Evolutionary conservation across 352 stramenopile genomes (phyloP), one percentile per base, ranked within the genome.

Genomic region (Phytophthora colocasiae): DNA sequence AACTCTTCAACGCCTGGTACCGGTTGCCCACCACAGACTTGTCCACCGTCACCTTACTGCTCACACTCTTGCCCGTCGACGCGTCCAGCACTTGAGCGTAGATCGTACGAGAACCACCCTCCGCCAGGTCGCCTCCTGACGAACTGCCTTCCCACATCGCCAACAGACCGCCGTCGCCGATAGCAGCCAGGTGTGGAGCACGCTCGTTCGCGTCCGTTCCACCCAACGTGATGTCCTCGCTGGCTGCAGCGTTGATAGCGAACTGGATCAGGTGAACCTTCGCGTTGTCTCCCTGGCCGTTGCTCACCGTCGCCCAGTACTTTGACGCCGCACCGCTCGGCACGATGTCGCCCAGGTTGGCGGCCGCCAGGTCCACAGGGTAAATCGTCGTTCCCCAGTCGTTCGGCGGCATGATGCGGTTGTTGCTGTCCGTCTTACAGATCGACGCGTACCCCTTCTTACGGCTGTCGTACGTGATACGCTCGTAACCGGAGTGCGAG

Each of bases 381-480:
- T 86, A 86, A 60, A 89, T 80, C 11, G 80, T 89, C 0, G 76
- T 63, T 26, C 63, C 72, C 52, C 69, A 78, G 45, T 78, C 80
- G 7, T 77, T 66, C 6, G 75, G 77, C 48, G 78, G 79, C 58
- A 86, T 89, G 72, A 89, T 86, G 65, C 80, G 80, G 75, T 89
- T 86, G 66, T 83, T 85, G 75, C 62, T 85, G 77, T 89, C 80
- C 24, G 80, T 89, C 73, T 86, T 89, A 34, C 80, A 85, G 57
- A 86, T 85, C 43, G 67, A 71, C 9, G 75, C 77, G 47, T 82
- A 86, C 31, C 78, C 53, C 9, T 78, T 66, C 26, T 53, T 69
- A 40, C 76, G 76, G 41, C 64, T 71, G 64, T 85, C 79, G 59
- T 82, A 87, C 52, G 79, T 74, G 59, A 87, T 73, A 36, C 79